A percentile compares a stretch with the other conserved stretches of the same genome.
These are phyloP conservation scores for Suaeda aralocaspica DNA, from an alignment of 148 eudicot species.

Conservation along the genomic window DNA sequence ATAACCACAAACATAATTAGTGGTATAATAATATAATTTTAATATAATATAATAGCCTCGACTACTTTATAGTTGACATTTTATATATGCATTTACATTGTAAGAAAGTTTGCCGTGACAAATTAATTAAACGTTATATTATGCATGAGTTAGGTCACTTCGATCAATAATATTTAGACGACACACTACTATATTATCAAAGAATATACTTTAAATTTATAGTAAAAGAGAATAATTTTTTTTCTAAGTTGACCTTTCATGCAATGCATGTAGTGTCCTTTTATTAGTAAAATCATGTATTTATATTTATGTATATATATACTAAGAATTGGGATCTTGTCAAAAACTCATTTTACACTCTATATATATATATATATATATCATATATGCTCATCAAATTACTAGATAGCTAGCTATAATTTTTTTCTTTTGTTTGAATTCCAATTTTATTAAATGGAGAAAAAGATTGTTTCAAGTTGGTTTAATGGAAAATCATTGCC, in stretches of 20 bases:
- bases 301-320: not conserved
- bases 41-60: not conserved
- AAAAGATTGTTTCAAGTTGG: constrained; percentile 40
- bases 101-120: constrained; percentile 6
- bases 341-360: not conserved
- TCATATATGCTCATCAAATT: no score
- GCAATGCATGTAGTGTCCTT: constrained; percentile 4
- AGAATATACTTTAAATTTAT: no score
- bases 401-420: no score
- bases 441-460: constrained; percentile 18
- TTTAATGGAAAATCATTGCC: constrained; percentile 43
- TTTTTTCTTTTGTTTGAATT: not conserved
- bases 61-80: constrained; percentile 3
- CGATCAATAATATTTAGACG: not conserved
- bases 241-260: constrained; percentile 13
- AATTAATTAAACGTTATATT: not conserved
- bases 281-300: no score
- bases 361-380: constrained; percentile 1
- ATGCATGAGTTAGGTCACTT: constrained; percentile 10
- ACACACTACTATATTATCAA: not conserved
- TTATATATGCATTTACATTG: not conserved
- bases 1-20: not conserved
- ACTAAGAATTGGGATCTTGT: not conserved
- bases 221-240: constrained; percentile 20
- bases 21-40: no score